phyloP scores from a whole-genome alignment of 345 rosid genomes.

The Lepidium africanum region DNA sequence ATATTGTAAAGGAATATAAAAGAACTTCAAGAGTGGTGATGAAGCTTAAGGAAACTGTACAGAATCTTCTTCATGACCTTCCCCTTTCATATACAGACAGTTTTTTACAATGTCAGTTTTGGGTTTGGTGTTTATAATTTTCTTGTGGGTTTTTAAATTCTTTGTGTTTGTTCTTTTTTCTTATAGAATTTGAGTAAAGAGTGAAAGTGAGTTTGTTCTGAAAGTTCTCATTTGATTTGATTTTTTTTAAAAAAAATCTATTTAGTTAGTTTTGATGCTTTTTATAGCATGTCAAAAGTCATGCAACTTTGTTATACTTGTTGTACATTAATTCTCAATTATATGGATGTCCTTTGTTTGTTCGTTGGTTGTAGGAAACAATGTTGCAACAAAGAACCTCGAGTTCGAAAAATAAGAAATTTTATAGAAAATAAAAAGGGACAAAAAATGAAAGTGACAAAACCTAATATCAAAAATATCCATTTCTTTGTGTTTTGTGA shows the following conservation, averaged over 20 bases:
- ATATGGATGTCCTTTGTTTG: not conserved
- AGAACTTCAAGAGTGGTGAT: slow-evolving; percentile 1
- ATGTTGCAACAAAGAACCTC: not conserved
- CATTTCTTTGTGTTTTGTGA: not conserved
- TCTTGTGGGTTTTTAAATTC: not conserved
- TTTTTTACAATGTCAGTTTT: not conserved
- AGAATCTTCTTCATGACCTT: slow-evolving; percentile 16
- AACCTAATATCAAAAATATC: not conserved
- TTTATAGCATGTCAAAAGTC: slow-evolving; percentile 6
- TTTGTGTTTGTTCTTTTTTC: not conserved
- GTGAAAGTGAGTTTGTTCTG: slow-evolving; percentile 6
- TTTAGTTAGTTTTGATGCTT: slow-evolving; percentile 5
- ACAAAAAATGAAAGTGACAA: not conserved
- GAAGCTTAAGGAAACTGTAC: slow-evolving; percentile 15
- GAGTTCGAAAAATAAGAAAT: not conserved
- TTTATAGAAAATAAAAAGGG: not conserved
- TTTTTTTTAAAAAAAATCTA: not conserved
- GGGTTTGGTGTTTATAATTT: slow-evolving; percentile 19
- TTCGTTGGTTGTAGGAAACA: not conserved
- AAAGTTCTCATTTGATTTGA: slow-evolving; percentile 13
- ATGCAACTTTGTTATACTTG: slow-evolving; percentile 12
- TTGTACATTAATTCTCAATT: slow-evolving; percentile 1
- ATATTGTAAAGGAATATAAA: not conserved
- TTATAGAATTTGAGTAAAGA: slow-evolving; percentile 4
- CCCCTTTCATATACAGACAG: not conserved